Evolutionary conservation across 1,284 basidiomycete species (phyloP), one percentile per base, ranked within the genome.

Genomic region (Ustilago sp.): DNA sequence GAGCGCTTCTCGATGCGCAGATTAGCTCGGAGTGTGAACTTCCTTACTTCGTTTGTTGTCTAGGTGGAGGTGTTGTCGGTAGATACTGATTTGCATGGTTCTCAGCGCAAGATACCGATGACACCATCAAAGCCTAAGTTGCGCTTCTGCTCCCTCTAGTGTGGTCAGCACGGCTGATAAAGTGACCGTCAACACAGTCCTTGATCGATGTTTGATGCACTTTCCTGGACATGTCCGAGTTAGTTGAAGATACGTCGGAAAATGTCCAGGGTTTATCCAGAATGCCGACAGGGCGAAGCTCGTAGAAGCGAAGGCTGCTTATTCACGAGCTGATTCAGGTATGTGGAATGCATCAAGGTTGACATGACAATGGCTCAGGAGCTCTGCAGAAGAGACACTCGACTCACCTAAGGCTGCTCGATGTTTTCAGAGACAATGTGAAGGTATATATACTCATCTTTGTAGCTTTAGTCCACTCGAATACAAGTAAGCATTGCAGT

Each of bases 151-250:
- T 39, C 38, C 15, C 11, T 39, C 38, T 39, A 39, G 38, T 39
- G 15, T 39, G 23, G n/a, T n/a, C n/a, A 45, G 43, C 43, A 45
- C 48, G 23, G 48, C 48, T 28, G 15, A 32, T 32, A 32, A 13
- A 50, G 31, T 50, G 48, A 17, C 38, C 9, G 38, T 28, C 38
- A 39, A 11, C n/a, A 45, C 19, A 32, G 35, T 23, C 5, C 4
- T 23, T 28, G 45, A 48, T 48, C 3, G 12, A 19, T 50, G 48
- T 31, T 50, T 50, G 48, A 50, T 50, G 48, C 48, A 31, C 11
- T 32, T 50, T 50, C 13, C 60, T 68, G 66, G 60, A 68, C 66
- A 23, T 55, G 59, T 68, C 66, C 60, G 66, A 68, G 60, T 54
- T 59, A 28, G 6, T 38, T 17, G 32, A 50, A 63, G 47, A 55